phyloP scores from a whole-genome alignment of 108 stramenopile genomes.

The Epithemia pelagica region DNA sequence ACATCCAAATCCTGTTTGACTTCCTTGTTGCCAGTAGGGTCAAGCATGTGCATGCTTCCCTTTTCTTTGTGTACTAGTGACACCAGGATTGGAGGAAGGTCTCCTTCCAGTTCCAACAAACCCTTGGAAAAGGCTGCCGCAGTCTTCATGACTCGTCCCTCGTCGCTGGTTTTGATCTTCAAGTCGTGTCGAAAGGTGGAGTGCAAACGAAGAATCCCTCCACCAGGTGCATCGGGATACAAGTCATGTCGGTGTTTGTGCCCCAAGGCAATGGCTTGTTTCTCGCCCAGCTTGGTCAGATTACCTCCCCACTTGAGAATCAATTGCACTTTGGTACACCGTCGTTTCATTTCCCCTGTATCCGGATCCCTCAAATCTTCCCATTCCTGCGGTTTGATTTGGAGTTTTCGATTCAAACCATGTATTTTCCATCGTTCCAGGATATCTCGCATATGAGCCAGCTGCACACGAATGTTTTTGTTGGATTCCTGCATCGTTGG shows the following conservation, averaged over 20 bases:
- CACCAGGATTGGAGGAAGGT: constrained; percentile 96
- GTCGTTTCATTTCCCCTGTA: constrained; percentile 29
- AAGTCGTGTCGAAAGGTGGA: constrained; percentile 98
- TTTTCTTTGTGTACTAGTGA: constrained; percentile 96
- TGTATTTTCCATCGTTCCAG: constrained; percentile 87
- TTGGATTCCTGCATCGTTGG: constrained; percentile 27
- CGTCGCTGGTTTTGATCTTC: constrained; percentile 96
- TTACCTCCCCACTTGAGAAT: constrained; percentile 99
- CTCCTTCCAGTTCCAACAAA: constrained; percentile 94
- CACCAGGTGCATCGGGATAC: constrained; percentile 74
- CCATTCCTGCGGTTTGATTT: constrained; percentile 92
- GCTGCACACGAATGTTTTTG: constrained; percentile 35
- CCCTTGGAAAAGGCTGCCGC: constrained; percentile 96
- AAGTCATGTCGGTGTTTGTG: constrained; percentile 78
- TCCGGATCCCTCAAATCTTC: constrained; percentile 31
- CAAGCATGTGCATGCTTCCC: constrained; percentile 85
- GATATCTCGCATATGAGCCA: constrained; percentile 82
- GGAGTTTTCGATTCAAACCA: constrained; percentile 95
- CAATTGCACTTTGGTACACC: constrained; percentile 73
- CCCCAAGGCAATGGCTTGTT: constrained; percentile 91
- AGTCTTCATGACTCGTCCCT: constrained; percentile 99
- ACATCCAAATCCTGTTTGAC: constrained; percentile 81
- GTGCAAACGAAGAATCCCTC: constrained; percentile 94
- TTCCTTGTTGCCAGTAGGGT: constrained; percentile 93
- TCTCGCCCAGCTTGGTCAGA: constrained; percentile 25